These are phyloP conservation scores for Willaertia magna DNA, from an alignment of 208 protist genomes.

Conservation along the genomic window DNA sequence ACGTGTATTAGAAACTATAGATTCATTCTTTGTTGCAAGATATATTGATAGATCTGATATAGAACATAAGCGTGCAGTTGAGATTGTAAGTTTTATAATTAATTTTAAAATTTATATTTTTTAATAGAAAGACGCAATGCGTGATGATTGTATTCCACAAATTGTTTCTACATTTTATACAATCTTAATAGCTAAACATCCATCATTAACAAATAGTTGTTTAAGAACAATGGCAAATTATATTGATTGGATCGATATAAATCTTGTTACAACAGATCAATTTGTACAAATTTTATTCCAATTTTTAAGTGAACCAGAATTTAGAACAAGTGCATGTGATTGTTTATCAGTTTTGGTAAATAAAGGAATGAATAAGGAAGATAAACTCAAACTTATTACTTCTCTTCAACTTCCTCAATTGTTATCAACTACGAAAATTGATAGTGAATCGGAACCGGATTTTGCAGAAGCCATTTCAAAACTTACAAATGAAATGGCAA, in stretches of 20 bases:
- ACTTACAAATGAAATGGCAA: neutral
- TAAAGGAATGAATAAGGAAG: neutral
- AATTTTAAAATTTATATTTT: neutral
- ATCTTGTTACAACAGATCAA: neutral
- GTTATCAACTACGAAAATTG: neutral
- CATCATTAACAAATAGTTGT: neutral
- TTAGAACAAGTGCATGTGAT: neutral
- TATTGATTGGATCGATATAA: slow-evolving; percentile 15
- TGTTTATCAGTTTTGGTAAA: neutral
- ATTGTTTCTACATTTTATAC: neutral
- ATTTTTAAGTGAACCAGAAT: neutral
- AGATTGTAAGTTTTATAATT: neutral
- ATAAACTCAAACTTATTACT: neutral
- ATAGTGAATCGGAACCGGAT: neutral
- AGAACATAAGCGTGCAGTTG: neutral
- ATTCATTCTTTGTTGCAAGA: neutral
- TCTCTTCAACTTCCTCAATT: neutral
- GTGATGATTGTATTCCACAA: neutral
- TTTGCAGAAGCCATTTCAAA: neutral
- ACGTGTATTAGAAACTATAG: neutral
- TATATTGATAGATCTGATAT: neutral
- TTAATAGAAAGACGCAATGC: neutral
- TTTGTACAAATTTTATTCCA: neutral
- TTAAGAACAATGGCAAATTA: neutral
- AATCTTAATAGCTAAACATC: neutral